These are phyloP conservation scores for Saccharomyces paradoxus DNA, from an alignment of 805 yeast species.

Conservation along the genomic window DNA sequence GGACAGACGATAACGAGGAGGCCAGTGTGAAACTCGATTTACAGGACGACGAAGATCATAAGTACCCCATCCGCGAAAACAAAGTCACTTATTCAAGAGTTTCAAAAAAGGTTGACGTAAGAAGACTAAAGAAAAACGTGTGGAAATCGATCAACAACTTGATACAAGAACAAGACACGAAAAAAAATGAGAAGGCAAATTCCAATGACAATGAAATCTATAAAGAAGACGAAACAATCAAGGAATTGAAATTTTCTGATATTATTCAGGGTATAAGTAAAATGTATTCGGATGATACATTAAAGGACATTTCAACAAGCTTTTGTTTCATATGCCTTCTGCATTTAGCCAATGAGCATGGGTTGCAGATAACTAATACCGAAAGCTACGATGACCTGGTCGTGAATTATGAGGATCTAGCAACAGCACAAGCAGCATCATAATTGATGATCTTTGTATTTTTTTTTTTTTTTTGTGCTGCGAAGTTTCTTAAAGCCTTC, in stretches of 20 bases:
- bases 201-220: constrained; percentile 10
- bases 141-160: constrained; percentile 48
- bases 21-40: constrained; percentile 13
- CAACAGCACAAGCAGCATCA: neutral
- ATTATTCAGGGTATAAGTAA: constrained; percentile 43
- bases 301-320: constrained; percentile 70
- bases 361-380: constrained; percentile 47
- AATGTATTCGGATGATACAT: constrained; percentile 48
- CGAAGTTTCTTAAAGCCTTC: neutral
- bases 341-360: constrained; percentile 83
- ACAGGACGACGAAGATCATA: constrained; percentile 19
- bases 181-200: constrained; percentile 32
- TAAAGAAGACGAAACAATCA: neutral
- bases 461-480: neutral
- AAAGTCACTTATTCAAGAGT: constrained; percentile 55
- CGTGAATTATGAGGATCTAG: constrained; percentile 8
- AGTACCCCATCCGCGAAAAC: constrained; percentile 11
- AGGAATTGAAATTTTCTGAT: constrained; percentile 34
- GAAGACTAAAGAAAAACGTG: constrained; percentile 60
- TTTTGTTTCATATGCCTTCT: constrained; percentile 76
- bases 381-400: constrained; percentile 29
- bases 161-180: constrained; percentile 14
- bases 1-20: constrained; percentile 28
- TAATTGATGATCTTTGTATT: neutral
- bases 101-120: constrained; percentile 75